phyloP scores from a whole-genome alignment of 78 protist species.

The Neovahlkampfia damariscottae region DNA sequence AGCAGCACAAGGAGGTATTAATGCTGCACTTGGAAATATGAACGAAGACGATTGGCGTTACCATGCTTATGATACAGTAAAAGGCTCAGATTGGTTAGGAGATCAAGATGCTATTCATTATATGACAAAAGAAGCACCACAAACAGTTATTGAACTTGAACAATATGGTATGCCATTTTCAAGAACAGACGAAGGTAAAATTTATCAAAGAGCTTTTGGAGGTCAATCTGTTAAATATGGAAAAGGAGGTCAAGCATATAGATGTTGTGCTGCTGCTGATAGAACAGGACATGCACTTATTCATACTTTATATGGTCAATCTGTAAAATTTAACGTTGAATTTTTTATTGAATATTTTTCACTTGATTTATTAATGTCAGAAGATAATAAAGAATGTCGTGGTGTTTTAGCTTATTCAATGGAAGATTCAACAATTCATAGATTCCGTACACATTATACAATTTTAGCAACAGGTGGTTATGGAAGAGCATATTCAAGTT shows the following conservation, averaged over 20 bases:
- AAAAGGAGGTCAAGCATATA: constrained; percentile 76
- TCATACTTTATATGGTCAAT: constrained; percentile 96
- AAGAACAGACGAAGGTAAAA: constrained; percentile 89
- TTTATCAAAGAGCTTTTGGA: constrained; percentile 83
- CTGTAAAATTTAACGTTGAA: constrained; percentile 51
- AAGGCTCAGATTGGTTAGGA: constrained; percentile 89
- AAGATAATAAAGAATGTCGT: constrained; percentile 65
- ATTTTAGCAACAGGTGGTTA: constrained; percentile 89
- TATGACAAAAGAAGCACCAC: constrained; percentile 95
- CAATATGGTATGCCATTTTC: constrained; percentile 94
- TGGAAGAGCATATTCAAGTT: constrained; percentile 39
- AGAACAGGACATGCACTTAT: constrained; percentile 98
- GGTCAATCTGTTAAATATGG: constrained; percentile 63
- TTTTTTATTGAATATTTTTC: constrained; percentile 96
- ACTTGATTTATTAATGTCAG: constrained; percentile 88
- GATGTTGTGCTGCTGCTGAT: constrained; percentile 95
- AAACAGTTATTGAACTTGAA: constrained; percentile 90
- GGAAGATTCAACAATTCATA: constrained; percentile 86
- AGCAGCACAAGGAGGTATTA: constrained; percentile 98
- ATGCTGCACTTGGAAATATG: constrained; percentile 97
- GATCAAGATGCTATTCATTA: constrained; percentile 95
- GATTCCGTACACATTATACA: constrained; percentile 73
- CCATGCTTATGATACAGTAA: constrained; percentile 97
- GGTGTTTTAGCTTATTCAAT: constrained; percentile 74
- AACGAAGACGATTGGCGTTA: constrained; percentile 95